Percentiles rank a stretch among this genome's conserved stretches.
phyloP scores from a whole-genome alignment of 2,329 filamentous ascomycete genomes.

The Aschersonia sp. region DNA sequence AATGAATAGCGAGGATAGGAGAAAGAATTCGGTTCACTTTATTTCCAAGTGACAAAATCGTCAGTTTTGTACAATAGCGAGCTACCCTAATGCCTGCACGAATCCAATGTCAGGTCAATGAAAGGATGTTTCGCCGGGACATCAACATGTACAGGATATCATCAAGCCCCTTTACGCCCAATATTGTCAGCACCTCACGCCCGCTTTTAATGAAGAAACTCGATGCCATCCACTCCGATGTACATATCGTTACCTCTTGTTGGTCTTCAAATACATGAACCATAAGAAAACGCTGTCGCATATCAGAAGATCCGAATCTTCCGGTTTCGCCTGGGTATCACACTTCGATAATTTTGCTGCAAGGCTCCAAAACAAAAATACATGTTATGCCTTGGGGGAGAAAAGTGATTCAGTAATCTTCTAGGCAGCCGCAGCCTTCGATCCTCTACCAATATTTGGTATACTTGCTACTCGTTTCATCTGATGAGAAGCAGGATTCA shows the following conservation, averaged over 20 bases:
- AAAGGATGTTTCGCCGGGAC: too few species aligned
- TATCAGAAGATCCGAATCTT: slow-evolving; percentile 8
- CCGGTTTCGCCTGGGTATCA: slow-evolving; percentile 21
- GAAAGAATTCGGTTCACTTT: too few species aligned
- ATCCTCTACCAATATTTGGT: slow-evolving; percentile 15
- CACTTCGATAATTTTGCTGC: slow-evolving; percentile 8
- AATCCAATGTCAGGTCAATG: neutral
- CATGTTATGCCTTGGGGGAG: too few species aligned
- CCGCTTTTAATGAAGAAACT: neutral
- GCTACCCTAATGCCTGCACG: neutral
- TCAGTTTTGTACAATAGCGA: neutral
- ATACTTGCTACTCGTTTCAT: slow-evolving; percentile 19
- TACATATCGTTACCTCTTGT: neutral
- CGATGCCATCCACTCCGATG: neutral
- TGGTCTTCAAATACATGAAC: neutral
- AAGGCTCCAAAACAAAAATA: too few species aligned
- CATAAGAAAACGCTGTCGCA: neutral
- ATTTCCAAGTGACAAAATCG: too few species aligned
- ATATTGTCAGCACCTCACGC: slow-evolving; percentile 1
- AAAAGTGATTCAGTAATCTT: neutral
- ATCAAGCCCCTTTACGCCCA: too few species aligned
- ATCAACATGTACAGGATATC: too few species aligned
- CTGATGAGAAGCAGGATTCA: slow-evolving; percentile 16
- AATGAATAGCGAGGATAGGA: too few species aligned
- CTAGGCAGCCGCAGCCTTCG: slow-evolving; percentile 21